Conservation (phyloP, 2,329 filamentous ascomycete genomes). For the Alternaria longipes region DNA sequence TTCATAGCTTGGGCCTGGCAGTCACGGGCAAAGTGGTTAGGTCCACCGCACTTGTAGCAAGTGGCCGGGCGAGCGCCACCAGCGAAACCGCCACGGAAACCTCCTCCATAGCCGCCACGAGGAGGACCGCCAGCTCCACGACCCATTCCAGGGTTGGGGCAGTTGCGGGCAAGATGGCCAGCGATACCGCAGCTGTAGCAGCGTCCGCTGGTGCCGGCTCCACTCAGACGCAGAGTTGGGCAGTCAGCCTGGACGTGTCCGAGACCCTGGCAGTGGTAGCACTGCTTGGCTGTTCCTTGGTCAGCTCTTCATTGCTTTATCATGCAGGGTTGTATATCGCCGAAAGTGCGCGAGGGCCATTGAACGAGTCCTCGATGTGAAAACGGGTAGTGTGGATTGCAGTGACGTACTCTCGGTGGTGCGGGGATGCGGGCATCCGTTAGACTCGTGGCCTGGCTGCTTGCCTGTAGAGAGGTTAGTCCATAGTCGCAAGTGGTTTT, state of each 20-base stretch:
- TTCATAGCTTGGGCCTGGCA: constrained; percentile 99
- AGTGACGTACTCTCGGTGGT: constrained; percentile 81
- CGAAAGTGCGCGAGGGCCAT: background rate
- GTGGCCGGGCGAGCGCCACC: constrained; percentile 72
- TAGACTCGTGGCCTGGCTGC: constrained; percentile 95
- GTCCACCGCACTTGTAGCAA: constrained; percentile 78
- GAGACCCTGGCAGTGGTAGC: constrained; percentile 98
- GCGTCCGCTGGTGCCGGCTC: constrained; percentile 79
- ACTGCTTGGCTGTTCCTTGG: constrained; percentile 81
- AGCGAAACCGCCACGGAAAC: constrained; percentile 77
- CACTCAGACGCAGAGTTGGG: constrained; percentile 92
- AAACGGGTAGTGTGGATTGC: background rate
- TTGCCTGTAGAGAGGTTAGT: constrained; percentile 65
- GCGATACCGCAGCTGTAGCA: constrained; percentile 97
- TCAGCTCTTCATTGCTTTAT: constrained; percentile 18
- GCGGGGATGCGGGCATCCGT: constrained; percentile 93
- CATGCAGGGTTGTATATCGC: background rate
- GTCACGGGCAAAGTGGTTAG: constrained; percentile 98
- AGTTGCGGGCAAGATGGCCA: constrained; percentile 91
- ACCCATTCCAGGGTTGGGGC: constrained; percentile 77
- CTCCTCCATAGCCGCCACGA: constrained; percentile 77
- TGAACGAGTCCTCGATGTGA: background rate
- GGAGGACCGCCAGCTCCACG: constrained; percentile 68
- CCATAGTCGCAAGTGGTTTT: constrained; percentile 13
- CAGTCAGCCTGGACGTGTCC: constrained; percentile 99